Percentiles rank a stretch among this genome's conserved stretches.
phyloP scores from a whole-genome alignment of 2,329 filamentous ascomycete genomes.

The Aspergillus costaricaensis region DNA sequence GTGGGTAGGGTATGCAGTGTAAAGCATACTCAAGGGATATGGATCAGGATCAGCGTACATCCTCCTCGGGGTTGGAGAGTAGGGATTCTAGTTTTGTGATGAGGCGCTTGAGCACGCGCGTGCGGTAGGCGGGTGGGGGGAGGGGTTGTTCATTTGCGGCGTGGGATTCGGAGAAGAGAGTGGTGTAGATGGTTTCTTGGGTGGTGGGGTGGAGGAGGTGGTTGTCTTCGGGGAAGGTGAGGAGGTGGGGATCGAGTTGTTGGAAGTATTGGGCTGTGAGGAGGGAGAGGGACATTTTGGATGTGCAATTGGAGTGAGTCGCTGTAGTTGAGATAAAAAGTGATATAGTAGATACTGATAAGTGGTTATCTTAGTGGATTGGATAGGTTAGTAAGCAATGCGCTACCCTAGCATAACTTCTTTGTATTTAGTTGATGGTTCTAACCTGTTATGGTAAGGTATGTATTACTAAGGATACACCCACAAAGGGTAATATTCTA shows the following conservation, averaged over 20 bases:
- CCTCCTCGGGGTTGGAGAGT: constrained; percentile 78
- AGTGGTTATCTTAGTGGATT: no score
- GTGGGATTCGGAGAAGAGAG: constrained; percentile 64
- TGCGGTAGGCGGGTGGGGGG: constrained; percentile 69
- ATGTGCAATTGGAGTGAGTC: neutral
- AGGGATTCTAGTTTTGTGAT: constrained; percentile 69
- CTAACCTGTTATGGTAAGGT: neutral
- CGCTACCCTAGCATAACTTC: neutral
- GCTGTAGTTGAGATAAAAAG: no score
- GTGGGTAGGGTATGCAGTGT: neutral
- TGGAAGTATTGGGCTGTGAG: constrained; percentile 75
- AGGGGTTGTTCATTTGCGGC: constrained; percentile 48
- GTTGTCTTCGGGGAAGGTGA: constrained; percentile 62
- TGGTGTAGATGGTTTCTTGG: constrained; percentile 67
- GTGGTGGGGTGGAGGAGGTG: constrained; percentile 61
- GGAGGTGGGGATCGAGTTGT: constrained; percentile 60
- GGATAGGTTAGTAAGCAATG: neutral
- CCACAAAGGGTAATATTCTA: neutral
- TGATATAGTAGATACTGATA: no score
- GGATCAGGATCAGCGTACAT: constrained; percentile 60
- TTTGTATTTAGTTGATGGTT: no score
- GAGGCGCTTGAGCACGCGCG: constrained; percentile 73
- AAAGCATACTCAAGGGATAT: constrained; percentile 9
- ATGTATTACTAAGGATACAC: neutral
- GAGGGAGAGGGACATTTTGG: constrained; percentile 29